A percentile compares a stretch with the other conserved stretches of the same genome.
Conservation (phyloP, 768 basidiomycete species). For the Macrolepiota albuminosa region DNA sequence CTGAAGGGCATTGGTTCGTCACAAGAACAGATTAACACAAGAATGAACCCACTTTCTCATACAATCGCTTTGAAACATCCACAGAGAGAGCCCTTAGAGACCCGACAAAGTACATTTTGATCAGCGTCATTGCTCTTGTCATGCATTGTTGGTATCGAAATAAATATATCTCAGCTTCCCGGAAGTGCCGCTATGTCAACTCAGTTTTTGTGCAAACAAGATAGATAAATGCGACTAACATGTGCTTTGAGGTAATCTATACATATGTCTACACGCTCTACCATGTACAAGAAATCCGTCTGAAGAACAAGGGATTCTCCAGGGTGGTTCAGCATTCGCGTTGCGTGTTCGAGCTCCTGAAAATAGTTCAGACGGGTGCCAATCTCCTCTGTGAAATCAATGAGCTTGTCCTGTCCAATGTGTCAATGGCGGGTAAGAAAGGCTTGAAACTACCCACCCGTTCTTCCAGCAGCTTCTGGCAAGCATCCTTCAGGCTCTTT, state of each 20-base stretch:
- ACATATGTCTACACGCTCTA: constrained; percentile 92
- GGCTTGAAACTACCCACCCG: constrained; percentile 48
- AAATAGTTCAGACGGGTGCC: constrained; percentile 84
- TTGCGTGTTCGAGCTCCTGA: constrained; percentile 89
- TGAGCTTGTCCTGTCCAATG: constrained; percentile 58
- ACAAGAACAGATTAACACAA: neutral
- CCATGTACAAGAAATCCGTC: constrained; percentile 92
- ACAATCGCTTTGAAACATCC: constrained; percentile 72
- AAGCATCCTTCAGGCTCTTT: constrained; percentile 84
- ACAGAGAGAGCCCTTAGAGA: constrained; percentile 72
- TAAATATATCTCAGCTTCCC: constrained; percentile 91
- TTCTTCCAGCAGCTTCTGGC: constrained; percentile 86
- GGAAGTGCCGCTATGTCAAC: constrained; percentile 69
- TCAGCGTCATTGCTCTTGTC: constrained; percentile 95
- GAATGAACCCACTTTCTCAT: constrained; percentile 55
- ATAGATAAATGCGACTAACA: constrained; percentile 42
- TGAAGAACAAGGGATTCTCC: constrained; percentile 89
- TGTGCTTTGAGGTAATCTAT: constrained; percentile 86
- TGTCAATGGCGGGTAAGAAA: neutral
- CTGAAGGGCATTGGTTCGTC: constrained; percentile 28
- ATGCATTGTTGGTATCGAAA: constrained; percentile 97
- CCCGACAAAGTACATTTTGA: constrained; percentile 94
- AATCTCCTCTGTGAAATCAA: constrained; percentile 81
- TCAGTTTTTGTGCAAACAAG: neutral
- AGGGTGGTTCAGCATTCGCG: constrained; percentile 90